phyloP scores from a whole-genome alignment of 176 grass and related monocot species.

The Oryza brachyantha region DNA sequence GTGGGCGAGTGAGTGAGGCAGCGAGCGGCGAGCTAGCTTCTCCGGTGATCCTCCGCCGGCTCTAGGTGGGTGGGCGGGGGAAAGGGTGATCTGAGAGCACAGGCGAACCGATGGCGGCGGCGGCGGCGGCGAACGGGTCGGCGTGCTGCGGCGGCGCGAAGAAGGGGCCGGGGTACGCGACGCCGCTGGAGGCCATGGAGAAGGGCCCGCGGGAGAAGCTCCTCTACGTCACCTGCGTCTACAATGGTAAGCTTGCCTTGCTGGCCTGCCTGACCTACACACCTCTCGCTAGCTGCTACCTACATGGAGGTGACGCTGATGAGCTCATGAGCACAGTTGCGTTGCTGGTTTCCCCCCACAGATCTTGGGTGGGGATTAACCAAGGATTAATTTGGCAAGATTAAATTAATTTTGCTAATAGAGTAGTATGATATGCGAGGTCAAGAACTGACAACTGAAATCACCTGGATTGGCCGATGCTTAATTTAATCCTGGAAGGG shows the following conservation, averaged over 20 bases:
- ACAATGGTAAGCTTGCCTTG: constrained; percentile 67
- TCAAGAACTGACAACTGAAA: neutral
- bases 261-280: neutral
- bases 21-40: neutral
- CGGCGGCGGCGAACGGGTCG: constrained; percentile 18
- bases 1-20: constrained; percentile 23
- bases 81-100: constrained; percentile 43
- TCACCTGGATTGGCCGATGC: neutral
- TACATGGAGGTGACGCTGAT: neutral
- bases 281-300: neutral
- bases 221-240: constrained; percentile 95
- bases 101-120: constrained; percentile 21
- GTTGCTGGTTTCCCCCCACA: neutral
- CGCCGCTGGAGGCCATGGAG: constrained; percentile 80
- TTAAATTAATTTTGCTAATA: too few relatives aligned
- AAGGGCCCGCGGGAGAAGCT: constrained; percentile 71
- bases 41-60: neutral
- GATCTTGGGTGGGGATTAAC: constrained; percentile 22
- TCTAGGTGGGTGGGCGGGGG: too few relatives aligned
- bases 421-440: too few relatives aligned
- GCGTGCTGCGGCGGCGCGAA: constrained; percentile 33
- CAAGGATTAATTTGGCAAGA: too few relatives aligned
- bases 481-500: neutral
- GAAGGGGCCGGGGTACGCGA: constrained; percentile 75
- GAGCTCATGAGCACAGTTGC: neutral